These are phyloP conservation scores for Candida ortonii DNA, from an alignment of 805 yeast genomes.

Conservation along the genomic window DNA sequence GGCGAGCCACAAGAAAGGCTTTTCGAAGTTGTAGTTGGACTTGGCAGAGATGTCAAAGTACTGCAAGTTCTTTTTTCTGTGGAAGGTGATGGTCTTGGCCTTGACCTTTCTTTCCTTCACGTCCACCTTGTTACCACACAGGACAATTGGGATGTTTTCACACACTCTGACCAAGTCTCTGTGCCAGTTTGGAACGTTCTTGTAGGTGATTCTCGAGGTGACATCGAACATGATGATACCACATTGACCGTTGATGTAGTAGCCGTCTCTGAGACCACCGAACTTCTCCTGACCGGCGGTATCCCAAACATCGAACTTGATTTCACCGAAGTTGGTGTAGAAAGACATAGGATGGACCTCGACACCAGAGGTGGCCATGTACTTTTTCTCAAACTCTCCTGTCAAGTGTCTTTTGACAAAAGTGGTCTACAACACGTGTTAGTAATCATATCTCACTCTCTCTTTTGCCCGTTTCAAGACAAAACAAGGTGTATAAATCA, in stretches of 20 bases:
- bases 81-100: conserved; percentile 99
- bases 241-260: conserved; percentile 99
- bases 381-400: conserved; percentile 98
- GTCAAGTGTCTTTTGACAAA: conserved; percentile 99
- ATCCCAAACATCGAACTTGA: conserved; percentile 99
- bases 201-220: conserved; percentile 98
- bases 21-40: conserved; percentile 98
- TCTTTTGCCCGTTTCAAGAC: too few relatives aligned
- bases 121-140: conserved; percentile 99
- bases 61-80: conserved; percentile 99
- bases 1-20: conserved; percentile 99
- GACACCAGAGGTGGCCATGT: conserved; percentile 98
- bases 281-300: conserved; percentile 99
- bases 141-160: conserved; percentile 98
- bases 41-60: conserved; percentile 99
- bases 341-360: conserved; percentile 98
- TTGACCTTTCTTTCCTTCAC: conserved; percentile 99
- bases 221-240: conserved; percentile 99
- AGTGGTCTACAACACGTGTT: conserved; percentile 60
- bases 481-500: too few relatives aligned
- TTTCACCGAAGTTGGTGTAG: conserved; percentile 98
- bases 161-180: conserved; percentile 99
- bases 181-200: conserved; percentile 99
- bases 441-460: too few relatives aligned
- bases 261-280: conserved; percentile 99